Base-by-base conservation (phyloP, 352 stramenopile genomes). In the Elongisporangium undulatum region DNA sequence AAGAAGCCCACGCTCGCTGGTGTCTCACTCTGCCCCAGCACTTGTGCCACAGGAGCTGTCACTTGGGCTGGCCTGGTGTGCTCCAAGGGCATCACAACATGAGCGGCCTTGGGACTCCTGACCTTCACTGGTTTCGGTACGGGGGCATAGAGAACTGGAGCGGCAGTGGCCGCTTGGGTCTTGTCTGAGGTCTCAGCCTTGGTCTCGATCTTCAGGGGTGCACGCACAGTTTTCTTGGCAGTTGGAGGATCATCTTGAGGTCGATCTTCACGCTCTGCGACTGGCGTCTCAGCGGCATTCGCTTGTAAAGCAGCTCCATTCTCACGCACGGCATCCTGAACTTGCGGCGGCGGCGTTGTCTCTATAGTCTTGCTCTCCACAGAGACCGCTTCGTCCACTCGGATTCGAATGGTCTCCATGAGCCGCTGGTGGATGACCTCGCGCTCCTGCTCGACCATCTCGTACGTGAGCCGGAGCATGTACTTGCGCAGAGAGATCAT, bases 401-500 rank as follows among this genome's bases (percentile, higher is more conserved):
- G 63, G 4, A 55, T 41, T 29, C 63, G 60, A 24, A 74, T 52
- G 38, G 69, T 64, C 41, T 75, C 70, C 59, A 77, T 62, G 17
- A 87, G 38, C 0, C 70, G 68, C 24, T 67, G 52, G 20, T 77
- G 77, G 51, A 89, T 79, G 20, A 71, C 71, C 41, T 75, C 56
- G 8, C 72, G 77, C 57, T 90, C 78, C 39, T 85, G 71, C 54
- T 76, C 68, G 8, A 87, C 71, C 58, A 89, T 62, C 49, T 89
- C 78, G 29, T 74, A 69, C 21, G 79, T 87, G 45, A 77, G 65
- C 15, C 62, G 56, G 16, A 84, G 57, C 50, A 89, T 73, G n/a
- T 83, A 74, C 3, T 58, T 56, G 21, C 79, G 74, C 39, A 91
- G 54, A 34, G 78, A 63, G 66, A 79, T 70, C 79, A 91, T 91